These are phyloP conservation scores for Asterionellopsis glacialis DNA, from an alignment of 108 stramenopile genomes.

Conservation along the genomic window DNA sequence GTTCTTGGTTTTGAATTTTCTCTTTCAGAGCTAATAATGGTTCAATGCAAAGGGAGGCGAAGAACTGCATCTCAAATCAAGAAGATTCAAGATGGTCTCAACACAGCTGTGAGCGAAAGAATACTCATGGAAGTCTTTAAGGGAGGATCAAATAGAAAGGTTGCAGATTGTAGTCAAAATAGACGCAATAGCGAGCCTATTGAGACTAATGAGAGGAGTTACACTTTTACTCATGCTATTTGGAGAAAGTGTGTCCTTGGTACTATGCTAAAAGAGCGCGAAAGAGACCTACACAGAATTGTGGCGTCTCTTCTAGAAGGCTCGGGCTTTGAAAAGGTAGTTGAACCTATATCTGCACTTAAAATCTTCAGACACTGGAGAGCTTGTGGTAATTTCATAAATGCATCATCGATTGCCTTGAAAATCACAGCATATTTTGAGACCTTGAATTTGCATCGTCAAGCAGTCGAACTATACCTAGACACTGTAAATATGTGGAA, in stretches of 20 bases:
- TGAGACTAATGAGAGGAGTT: slow-evolving; percentile 7
- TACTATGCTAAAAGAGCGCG: slow-evolving; percentile 47
- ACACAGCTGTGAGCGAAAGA: slow-evolving; percentile 42
- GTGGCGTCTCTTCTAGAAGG: slow-evolving; percentile 25
- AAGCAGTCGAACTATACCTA: slow-evolving; percentile 12
- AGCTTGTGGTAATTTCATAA: slow-evolving; percentile 37
- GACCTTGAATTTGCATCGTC: slow-evolving; percentile 15
- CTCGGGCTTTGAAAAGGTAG: too few species aligned
- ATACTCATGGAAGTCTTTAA: slow-evolving; percentile 26
- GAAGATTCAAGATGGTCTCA: slow-evolving; percentile 22
- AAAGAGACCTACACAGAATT: slow-evolving; percentile 45
- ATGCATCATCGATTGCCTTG: slow-evolving; percentile 39
- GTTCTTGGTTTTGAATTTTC: slow-evolving; percentile 51
- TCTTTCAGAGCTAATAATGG: slow-evolving; percentile 34
- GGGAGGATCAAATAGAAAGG: too few species aligned
- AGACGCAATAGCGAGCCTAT: too few species aligned
- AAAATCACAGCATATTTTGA: slow-evolving; percentile 30
- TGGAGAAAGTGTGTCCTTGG: slow-evolving; percentile 54
- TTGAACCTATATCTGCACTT: not conserved
- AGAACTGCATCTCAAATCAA: not conserved
- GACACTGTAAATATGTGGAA: too few species aligned
- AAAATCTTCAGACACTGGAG: slow-evolving; percentile 57
- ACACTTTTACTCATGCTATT: slow-evolving; percentile 52
- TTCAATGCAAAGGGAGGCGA: not conserved
- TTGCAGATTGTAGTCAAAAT: too few species aligned